A percentile compares a stretch with the other conserved stretches of the same genome.
Evolutionary conservation across 495 filamentous ascomycete species (phyloP).

Genomic region (Aspergillus diversus): DNA sequence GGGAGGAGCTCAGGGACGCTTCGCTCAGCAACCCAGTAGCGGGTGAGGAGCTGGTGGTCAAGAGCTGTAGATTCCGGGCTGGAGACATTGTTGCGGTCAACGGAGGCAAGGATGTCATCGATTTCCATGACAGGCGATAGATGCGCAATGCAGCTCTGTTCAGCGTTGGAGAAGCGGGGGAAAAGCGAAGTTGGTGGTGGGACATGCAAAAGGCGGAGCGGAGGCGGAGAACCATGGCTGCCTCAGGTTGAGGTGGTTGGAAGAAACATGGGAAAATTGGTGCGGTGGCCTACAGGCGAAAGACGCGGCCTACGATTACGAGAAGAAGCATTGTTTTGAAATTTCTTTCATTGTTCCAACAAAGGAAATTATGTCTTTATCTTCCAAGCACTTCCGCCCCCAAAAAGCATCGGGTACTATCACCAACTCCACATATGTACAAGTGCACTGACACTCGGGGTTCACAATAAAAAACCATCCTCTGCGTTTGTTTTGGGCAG

Average conservation of each 20-base stretch:
- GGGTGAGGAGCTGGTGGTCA: constrained; percentile 87
- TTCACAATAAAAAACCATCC: constrained; percentile 14
- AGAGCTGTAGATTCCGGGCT: constrained; percentile 61
- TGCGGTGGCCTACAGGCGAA: no score
- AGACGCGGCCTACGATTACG: not conserved
- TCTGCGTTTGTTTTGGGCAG: constrained; percentile 9
- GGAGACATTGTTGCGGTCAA: constrained; percentile 62
- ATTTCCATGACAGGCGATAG: constrained; percentile 68
- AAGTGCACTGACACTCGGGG: constrained; percentile 37
- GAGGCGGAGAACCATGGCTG: constrained; percentile 21
- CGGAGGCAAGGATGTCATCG: constrained; percentile 82
- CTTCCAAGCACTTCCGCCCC: constrained; percentile 31
- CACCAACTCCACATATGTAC: constrained; percentile 42
- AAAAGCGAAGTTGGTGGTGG: constrained; percentile 9
- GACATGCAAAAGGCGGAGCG: constrained; percentile 24
- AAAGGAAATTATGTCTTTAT: constrained; percentile 42
- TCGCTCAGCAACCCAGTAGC: constrained; percentile 90
- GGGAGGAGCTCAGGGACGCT: constrained; percentile 81
- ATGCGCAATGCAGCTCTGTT: not conserved
- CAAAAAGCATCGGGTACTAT: constrained; percentile 29
- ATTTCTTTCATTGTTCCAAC: constrained; percentile 28
- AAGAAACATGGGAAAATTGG: no score
- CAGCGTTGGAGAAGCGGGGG: not conserved
- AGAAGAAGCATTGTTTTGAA: constrained; percentile 5
- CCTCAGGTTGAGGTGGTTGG: constrained; percentile 19